Base-by-base conservation (phyloP, 2,329 filamentous ascomycete species). In the Lachnellula occidentalis region DNA sequence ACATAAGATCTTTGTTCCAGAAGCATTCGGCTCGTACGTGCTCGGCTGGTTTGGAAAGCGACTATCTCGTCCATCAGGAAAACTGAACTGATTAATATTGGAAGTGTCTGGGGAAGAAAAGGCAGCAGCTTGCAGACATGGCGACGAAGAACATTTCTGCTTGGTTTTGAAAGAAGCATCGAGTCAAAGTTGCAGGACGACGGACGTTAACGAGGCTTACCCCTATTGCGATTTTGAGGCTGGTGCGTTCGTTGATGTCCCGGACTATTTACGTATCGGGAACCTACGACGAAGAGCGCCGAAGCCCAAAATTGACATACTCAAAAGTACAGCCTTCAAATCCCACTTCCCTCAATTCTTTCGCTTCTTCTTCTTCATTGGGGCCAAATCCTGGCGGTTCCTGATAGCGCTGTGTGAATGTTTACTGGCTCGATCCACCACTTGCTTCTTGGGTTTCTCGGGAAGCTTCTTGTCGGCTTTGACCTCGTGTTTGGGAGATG, bases 281-380 rank as follows among this genome's bases (percentile, higher is more conserved):
- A 41, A 41, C 8, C 37, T 19, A n/a, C 37, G 2, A 41, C 8
- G 3, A n/a, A 41, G 21, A 19, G 19, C 41, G 19, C 6, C n/a
- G 11, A 43, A 11, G n/a, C 12, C 19, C 12, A 21, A 12, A 19
- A 42, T 9, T 19, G 3, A 24, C 7, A 43, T 43, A 43, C 41
- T 43, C 6, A 43, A 19, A 19, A 22, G 12, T 43, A 24, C 21
- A 5, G 11, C 12, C 21, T 43, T 43, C 4, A 12, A 31, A 31
- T 31, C 9, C 27, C 17, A 19, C 6, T 24, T 8, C 41, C 19
- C 21, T 21, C 41, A 43, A 14, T 24, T 19, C 14, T 49, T 37
- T 17, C 47, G 53, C 34, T 45, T 34, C 34, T 43, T 50, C 48
- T 17, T 55, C 50, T 42, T 42, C 4, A 47, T 43, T 27, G 34